These are phyloP conservation scores for Sphaerulina musiva DNA, from an alignment of 2,329 filamentous ascomycete genomes.

Conservation along the genomic window DNA sequence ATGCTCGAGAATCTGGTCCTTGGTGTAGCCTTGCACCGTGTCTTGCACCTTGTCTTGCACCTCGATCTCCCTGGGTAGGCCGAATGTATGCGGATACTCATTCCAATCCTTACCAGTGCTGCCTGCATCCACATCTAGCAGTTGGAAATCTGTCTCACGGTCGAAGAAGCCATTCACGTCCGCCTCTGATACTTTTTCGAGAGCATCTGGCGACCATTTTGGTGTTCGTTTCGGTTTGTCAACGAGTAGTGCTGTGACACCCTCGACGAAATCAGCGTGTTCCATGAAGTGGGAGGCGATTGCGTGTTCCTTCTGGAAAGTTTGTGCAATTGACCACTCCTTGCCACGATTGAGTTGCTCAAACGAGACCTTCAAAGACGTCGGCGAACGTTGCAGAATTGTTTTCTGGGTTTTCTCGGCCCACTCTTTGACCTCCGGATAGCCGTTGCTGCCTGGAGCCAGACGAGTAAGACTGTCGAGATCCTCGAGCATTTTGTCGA, in stretches of 20 bases:
- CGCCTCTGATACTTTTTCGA: constrained; percentile 58
- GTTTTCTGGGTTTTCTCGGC: constrained; percentile 69
- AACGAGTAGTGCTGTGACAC: constrained; percentile 75
- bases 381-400: constrained; percentile 73
- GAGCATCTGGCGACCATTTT: constrained; percentile 66
- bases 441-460: constrained; percentile 28
- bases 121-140: constrained; percentile 43
- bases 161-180: constrained; percentile 57
- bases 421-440: constrained; percentile 59
- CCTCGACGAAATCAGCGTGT: constrained; percentile 84
- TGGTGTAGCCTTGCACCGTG: constrained; percentile 33
- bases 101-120: constrained; percentile 51
- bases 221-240: constrained; percentile 61
- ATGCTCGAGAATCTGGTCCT: constrained; percentile 36
- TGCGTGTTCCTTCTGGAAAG: constrained; percentile 78
- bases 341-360: constrained; percentile 71
- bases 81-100: constrained; percentile 67
- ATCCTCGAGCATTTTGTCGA: constrained; percentile 64
- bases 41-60: constrained; percentile 49
- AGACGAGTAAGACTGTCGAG: constrained; percentile 47
- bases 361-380: constrained; percentile 75
- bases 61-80: constrained; percentile 65
- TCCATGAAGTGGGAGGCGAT: constrained; percentile 86
- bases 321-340: constrained; percentile 72
- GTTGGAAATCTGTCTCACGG: constrained; percentile 45